These are phyloP conservation scores for Zygosaccharomyces bailii DNA, from an alignment of 805 yeast species.

Conservation along the genomic window DNA sequence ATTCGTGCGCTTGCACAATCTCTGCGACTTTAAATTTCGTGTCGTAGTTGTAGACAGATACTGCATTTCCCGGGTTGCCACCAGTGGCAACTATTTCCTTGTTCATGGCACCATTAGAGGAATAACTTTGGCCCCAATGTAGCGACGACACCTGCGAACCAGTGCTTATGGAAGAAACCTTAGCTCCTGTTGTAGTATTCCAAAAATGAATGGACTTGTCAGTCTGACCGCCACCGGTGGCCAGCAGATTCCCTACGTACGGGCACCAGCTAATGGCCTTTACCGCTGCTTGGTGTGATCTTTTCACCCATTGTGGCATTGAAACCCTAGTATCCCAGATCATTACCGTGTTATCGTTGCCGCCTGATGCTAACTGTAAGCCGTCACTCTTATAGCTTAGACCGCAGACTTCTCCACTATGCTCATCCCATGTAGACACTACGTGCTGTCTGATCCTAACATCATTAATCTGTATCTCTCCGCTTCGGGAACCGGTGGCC, in stretches of 20 bases:
- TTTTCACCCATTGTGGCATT: conserved; percentile 68
- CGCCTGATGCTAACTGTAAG: conserved; percentile 81
- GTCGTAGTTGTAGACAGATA: conserved; percentile 82
- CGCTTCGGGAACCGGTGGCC: conserved; percentile 84
- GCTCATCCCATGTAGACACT: conserved; percentile 56
- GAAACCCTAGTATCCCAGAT: conserved; percentile 84
- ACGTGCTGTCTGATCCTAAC: conserved; percentile 81
- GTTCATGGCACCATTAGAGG: conserved; percentile 19
- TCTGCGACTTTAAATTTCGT: conserved; percentile 84
- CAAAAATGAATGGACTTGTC: conserved; percentile 90
- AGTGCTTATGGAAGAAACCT: conserved; percentile 82
- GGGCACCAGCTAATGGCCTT: conserved; percentile 97
- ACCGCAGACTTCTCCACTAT: conserved; percentile 90
- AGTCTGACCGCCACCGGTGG: conserved; percentile 96
- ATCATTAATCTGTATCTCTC: conserved; percentile 82
- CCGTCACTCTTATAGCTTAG: conserved; percentile 84
- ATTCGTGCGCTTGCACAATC: conserved; percentile 81
- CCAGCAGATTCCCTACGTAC: conserved; percentile 70
- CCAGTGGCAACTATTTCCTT: conserved; percentile 87
- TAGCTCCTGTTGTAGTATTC: conserved; percentile 88
- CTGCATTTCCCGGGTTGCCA: conserved; percentile 85
- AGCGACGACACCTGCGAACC: conserved; percentile 94
- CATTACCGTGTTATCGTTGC: conserved; percentile 89
- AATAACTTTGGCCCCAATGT: conserved; percentile 70
- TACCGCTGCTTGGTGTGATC: conserved; percentile 88